phyloP scores from a whole-genome alignment of 257 asterid species.

The Coffea canephora region DNA sequence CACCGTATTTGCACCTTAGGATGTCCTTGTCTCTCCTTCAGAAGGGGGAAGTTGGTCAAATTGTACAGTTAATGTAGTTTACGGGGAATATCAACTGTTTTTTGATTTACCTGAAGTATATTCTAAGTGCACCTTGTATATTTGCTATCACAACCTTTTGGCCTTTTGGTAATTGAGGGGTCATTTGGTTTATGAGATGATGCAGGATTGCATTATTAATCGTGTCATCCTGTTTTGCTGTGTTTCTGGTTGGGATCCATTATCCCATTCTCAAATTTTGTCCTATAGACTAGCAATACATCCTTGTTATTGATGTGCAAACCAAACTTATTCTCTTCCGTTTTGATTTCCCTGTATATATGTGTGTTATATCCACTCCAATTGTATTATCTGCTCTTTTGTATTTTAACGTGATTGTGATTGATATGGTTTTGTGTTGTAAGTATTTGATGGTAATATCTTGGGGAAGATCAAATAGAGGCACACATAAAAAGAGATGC shows the following conservation, averaged over 20 bases:
- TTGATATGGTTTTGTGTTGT: background rate
- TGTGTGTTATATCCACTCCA: background rate
- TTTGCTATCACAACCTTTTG: background rate
- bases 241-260: background rate
- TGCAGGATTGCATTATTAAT: background rate
- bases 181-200: background rate
- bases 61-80: background rate
- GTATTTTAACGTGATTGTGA: background rate
- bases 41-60: background rate
- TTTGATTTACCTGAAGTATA: background rate
- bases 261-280: background rate
- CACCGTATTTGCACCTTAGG: background rate
- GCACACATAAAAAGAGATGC: background rate
- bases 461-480: background rate
- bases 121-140: background rate
- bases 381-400: background rate
- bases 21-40: background rate
- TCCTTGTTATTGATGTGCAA: background rate
- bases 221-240: background rate
- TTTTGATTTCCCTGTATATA: background rate
- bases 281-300: background rate
- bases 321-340: background rate
- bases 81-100: background rate
- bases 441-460: background rate
- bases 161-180: background rate